Percentiles rank a stretch among this genome's conserved stretches.
phyloP scores from a whole-genome alignment of 192 early-diverging fungal genomes.

The Coemansia sp. region DNA sequence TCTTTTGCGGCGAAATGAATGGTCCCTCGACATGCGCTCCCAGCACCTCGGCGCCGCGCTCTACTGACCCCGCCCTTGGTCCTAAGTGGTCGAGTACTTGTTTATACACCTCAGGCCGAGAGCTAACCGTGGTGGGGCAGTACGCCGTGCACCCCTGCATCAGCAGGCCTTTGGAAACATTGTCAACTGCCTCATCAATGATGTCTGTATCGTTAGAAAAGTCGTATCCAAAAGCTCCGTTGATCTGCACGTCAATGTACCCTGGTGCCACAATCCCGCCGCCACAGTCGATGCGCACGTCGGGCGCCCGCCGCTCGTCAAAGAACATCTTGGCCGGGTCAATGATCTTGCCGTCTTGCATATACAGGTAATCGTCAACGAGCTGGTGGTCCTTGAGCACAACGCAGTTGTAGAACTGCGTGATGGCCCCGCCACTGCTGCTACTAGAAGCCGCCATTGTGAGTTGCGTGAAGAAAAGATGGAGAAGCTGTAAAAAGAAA shows the following conservation, averaged over 20 bases:
- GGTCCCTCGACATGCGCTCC: slow-evolving; percentile 71
- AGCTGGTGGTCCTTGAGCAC: slow-evolving; percentile 74
- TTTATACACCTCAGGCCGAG: slow-evolving; percentile 67
- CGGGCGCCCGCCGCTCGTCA: slow-evolving; percentile 61
- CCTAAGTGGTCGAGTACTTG: slow-evolving; percentile 61
- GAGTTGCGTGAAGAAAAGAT: background rate
- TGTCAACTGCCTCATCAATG: slow-evolving; percentile 61
- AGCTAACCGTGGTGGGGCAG: slow-evolving; percentile 78
- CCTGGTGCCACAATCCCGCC: slow-evolving; percentile 75
- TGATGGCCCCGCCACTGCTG: slow-evolving; percentile 31
- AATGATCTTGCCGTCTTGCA: slow-evolving; percentile 76
- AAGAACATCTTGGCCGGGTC: slow-evolving; percentile 72
- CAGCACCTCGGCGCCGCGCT: slow-evolving; percentile 67
- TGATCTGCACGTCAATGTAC: slow-evolving; percentile 79
- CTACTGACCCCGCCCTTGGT: slow-evolving; percentile 60
- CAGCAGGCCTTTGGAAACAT: slow-evolving; percentile 70
- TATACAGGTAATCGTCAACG: slow-evolving; percentile 70
- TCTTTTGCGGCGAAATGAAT: slow-evolving; percentile 69
- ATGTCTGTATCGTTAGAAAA: slow-evolving; percentile 65
- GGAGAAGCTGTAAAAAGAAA: background rate
- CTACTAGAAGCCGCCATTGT: slow-evolving; percentile 4
- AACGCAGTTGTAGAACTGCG: slow-evolving; percentile 75
- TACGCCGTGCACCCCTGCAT: slow-evolving; percentile 79
- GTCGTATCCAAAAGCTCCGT: slow-evolving; percentile 80
- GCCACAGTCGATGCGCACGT: slow-evolving; percentile 68